Evolutionary conservation across 495 filamentous ascomycete genomes (phyloP).

Genomic region (Lindgomyces ingoldianus): DNA sequence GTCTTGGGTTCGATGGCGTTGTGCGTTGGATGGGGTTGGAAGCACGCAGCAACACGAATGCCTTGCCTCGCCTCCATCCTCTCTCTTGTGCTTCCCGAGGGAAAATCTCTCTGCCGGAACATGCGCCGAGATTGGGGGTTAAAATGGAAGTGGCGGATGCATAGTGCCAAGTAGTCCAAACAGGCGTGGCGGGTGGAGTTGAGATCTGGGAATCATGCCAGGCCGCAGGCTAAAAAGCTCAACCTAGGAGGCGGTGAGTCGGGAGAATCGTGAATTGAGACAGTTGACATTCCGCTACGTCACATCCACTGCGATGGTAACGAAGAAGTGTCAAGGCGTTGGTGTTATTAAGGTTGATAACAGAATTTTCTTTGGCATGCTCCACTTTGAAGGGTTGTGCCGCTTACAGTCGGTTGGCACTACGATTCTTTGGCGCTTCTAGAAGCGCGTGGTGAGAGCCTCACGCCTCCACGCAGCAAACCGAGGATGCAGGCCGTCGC

Average conservation of each 20-base stretch:
- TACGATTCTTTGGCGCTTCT: background rate
- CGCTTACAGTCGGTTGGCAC: background rate
- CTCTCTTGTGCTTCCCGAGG: too few species aligned
- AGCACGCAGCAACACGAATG: background rate
- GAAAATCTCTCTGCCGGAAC: too few species aligned
- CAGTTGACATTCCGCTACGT: background rate
- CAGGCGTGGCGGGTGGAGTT: background rate
- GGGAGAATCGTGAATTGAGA: constrained; percentile 11
- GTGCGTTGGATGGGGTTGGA: background rate
- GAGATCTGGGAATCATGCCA: constrained; percentile 12
- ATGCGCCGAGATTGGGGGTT: too few species aligned
- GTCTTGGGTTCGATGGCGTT: background rate
- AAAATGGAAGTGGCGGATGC: constrained; percentile 28
- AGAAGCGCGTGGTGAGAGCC: constrained; percentile 1
- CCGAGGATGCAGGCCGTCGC: background rate
- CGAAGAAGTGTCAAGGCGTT: background rate
- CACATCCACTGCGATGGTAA: constrained; percentile 6
- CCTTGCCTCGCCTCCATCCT: background rate
- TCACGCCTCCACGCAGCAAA: background rate
- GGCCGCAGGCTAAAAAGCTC: constrained; percentile 18
- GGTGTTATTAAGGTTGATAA: constrained; percentile 8
- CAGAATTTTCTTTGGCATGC: background rate
- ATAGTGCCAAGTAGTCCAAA: background rate
- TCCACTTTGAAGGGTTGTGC: background rate
- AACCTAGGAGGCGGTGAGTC: constrained; percentile 28